phyloP scores from a whole-genome alignment of 805 yeast species.

The Cyberlindnera suaveolens region DNA sequence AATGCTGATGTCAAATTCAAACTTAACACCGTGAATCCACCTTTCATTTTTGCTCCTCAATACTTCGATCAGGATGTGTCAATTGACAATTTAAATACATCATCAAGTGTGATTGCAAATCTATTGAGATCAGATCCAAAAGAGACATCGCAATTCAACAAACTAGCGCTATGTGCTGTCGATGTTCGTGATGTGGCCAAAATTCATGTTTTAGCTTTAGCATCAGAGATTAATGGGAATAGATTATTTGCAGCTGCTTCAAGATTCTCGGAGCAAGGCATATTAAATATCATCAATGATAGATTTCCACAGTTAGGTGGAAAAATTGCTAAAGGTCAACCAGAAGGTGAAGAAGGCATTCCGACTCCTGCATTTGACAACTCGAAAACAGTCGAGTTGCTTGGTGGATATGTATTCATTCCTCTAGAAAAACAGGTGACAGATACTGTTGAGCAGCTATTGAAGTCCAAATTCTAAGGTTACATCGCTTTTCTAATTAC shows the following conservation, averaged over 20 bases:
- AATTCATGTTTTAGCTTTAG: constrained; percentile 43
- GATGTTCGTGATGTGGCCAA: constrained; percentile 55
- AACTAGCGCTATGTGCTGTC: constrained; percentile 15
- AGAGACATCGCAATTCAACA: not conserved
- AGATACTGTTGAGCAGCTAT: constrained; percentile 34
- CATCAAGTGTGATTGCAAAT: constrained; percentile 29
- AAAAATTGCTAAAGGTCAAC: constrained; percentile 36
- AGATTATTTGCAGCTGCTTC: constrained; percentile 19
- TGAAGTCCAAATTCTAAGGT: not conserved
- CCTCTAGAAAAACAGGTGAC: constrained; percentile 31
- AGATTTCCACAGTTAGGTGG: constrained; percentile 35
- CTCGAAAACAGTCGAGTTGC: constrained; percentile 11
- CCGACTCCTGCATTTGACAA: constrained; percentile 6
- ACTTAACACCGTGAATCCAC: constrained; percentile 42
- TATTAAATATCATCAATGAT: constrained; percentile 23
- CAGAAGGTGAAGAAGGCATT: constrained; percentile 18
- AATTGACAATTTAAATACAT: constrained; percentile 31
- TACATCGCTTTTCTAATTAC: no score
- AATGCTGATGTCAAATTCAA: constrained; percentile 30
- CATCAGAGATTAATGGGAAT: constrained; percentile 20
- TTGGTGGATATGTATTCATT: constrained; percentile 33
- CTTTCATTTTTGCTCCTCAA: constrained; percentile 53
- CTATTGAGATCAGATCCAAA: constrained; percentile 16
- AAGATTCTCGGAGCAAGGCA: constrained; percentile 19
- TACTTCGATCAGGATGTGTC: constrained; percentile 37